Base-by-base conservation (phyloP, 78 protist genomes). In the Dictyostelium capitatum region DNA sequence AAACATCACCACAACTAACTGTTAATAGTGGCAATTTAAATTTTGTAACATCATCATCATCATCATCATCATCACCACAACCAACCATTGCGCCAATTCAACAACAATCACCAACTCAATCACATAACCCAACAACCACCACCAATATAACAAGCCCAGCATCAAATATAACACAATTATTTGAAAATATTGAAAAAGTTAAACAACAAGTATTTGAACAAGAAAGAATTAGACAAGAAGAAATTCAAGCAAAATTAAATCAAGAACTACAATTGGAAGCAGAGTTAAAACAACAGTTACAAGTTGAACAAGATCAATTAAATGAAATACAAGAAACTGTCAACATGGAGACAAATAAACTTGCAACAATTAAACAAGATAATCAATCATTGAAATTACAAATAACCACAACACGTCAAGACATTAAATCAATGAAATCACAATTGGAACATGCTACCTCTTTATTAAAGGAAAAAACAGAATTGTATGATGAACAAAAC, bases 381-480 rank as follows among this genome's bases (percentile, higher is more conserved):
- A 87, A 32, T 47, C 48, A 25, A n/a, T 53, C 50, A 64, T 28
- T 87, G 30, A 87, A 87, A 30, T 83, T 64, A 12, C 69, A 48
- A 12, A 87, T 87, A 10, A 47, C 83, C 7, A 23, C 73, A 0
- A 53, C 79, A 8, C 53, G 93, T 28, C 32, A 20, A 17, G 93
- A 87, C 10, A 77, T 78, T 17, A 87, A 87, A 65, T 59, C 84
- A 14, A 14, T 20, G 19, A 87, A 87, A 41, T n/a, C 69, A 20
- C 93, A 87, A 32, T 77, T 87, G 78, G 93, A 87, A 25, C 93
- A 87, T 23, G 14, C 57, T 3, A 25, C 28, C 48, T 41, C 67
- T 28, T 23, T 77, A 0, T 8, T 65, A 8, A 43, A 32, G 4
- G 93, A 87, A 46, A 87, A 87, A 46, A 72, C 65, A 3, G 93